These are phyloP conservation scores for Kodamaea ohmeri DNA, from an alignment of 1,139 yeast species.

Conservation along the genomic window DNA sequence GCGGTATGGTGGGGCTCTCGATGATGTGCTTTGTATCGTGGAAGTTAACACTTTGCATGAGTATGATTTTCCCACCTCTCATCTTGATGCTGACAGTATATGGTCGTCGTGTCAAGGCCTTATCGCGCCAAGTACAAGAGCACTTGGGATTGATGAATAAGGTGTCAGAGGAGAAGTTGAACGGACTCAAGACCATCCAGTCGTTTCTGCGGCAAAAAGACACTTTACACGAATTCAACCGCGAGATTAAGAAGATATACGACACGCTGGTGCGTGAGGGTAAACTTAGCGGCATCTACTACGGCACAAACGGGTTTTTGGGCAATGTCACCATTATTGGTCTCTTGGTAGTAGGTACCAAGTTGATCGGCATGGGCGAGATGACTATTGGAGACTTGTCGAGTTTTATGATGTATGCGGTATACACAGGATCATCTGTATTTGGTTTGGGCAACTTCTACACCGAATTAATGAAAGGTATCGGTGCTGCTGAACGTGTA, in stretches of 20 bases:
- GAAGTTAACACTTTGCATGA: conserved; percentile 71
- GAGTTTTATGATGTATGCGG: conserved; percentile 90
- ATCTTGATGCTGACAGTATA: conserved; percentile 71
- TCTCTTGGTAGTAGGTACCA: conserved; percentile 76
- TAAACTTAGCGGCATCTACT: conserved; percentile 69
- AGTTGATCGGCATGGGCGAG: conserved; percentile 66
- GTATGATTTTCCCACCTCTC: conserved; percentile 79
- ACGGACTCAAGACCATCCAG: conserved; percentile 83
- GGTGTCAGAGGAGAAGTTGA: conserved; percentile 87
- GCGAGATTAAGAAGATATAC: conserved; percentile 72
- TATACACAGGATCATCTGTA: conserved; percentile 86
- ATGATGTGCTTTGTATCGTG: conserved; percentile 91
- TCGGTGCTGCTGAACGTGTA: conserved; percentile 91
- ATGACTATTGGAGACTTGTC: conserved; percentile 87
- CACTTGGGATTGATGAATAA: conserved; percentile 84
- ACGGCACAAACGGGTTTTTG: conserved; percentile 72
- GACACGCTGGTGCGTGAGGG: conserved; percentile 79
- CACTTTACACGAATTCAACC: conserved; percentile 48
- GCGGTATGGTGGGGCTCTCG: conserved; percentile 74
- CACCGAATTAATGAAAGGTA: conserved; percentile 93
- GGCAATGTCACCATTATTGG: conserved; percentile 81
- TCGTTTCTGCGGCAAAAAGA: conserved; percentile 80
- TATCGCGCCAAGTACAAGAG: conserved; percentile 77
- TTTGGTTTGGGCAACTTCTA: conserved; percentile 88
- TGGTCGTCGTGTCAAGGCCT: conserved; percentile 73